A percentile compares a stretch with the other conserved stretches of the same genome.
These are phyloP conservation scores for Logfia minima DNA, from an alignment of 129 eudicot genomes.

Conservation along the genomic window DNA sequence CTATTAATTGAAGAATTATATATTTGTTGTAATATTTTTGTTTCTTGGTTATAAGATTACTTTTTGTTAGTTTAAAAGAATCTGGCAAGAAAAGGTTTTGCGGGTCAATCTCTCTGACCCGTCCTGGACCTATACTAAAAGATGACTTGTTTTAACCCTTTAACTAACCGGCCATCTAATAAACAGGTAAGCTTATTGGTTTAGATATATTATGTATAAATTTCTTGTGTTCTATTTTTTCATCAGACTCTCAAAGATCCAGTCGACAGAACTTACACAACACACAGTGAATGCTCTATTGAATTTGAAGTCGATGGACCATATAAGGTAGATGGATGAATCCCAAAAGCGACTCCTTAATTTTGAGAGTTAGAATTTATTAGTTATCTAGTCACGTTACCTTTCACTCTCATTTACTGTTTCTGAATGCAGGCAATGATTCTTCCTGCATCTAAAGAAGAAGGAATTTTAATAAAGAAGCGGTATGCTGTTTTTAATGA, in stretches of 20 bases:
- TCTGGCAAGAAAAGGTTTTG: neutral
- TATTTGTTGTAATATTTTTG: neutral
- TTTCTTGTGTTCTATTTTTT: constrained; percentile 17
- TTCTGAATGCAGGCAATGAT: constrained; percentile 89
- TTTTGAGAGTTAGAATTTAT: constrained; percentile 9
- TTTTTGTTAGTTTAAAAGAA: neutral
- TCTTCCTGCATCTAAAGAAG: constrained; percentile 97
- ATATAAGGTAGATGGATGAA: constrained; percentile 64
- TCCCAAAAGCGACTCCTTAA: neutral
- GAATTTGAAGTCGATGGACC: constrained; percentile 99
- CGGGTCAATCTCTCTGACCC: neutral
- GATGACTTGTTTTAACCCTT: neutral
- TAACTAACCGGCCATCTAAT: neutral
- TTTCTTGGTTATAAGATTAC: neutral
- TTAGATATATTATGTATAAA: neutral
- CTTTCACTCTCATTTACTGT: constrained; percentile 16
- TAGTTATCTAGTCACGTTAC: constrained; percentile 8
- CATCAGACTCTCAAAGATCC: constrained; percentile 87
- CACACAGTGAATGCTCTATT: constrained; percentile 95
- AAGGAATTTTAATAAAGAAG: constrained; percentile 89
- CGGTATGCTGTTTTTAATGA: constrained; percentile 99
- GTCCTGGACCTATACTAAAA: neutral
- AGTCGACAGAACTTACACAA: constrained; percentile 66
- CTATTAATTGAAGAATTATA: neutral
- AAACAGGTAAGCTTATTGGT: neutral